Evolutionary conservation across 495 filamentous ascomycete genomes (phyloP).

Genomic region (Penicillium odoratum): DNA sequence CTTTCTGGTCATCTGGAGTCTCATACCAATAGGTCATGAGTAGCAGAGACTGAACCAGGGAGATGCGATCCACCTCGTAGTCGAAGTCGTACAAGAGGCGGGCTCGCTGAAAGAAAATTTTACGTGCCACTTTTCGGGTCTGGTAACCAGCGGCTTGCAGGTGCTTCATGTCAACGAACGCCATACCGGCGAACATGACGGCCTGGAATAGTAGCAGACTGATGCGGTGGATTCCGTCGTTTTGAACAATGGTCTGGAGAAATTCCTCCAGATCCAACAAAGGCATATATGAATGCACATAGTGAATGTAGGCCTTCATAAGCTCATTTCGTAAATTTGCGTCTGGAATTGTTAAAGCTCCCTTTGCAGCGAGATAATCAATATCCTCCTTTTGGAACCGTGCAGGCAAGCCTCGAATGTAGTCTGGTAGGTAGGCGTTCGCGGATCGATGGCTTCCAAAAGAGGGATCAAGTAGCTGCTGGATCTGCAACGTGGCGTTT

Average conservation of each 20-base stretch:
- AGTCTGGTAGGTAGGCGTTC: slow-evolving; percentile 57
- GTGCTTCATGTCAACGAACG: slow-evolving; percentile 71
- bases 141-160: slow-evolving; percentile 68
- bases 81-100: slow-evolving; percentile 83
- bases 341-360: slow-evolving; percentile 69
- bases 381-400: slow-evolving; percentile 73
- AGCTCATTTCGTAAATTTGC: slow-evolving; percentile 69
- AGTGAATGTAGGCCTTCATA: slow-evolving; percentile 74
- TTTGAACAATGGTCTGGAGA: slow-evolving; percentile 60
- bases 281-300: slow-evolving; percentile 90
- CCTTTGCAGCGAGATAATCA: slow-evolving; percentile 71
- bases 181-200: slow-evolving; percentile 77
- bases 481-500: slow-evolving; percentile 41
- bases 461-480: slow-evolving; percentile 40
- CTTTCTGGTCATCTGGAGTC: slow-evolving; percentile 84
- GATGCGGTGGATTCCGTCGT: slow-evolving; percentile 65
- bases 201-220: slow-evolving; percentile 80
- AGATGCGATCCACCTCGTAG: slow-evolving; percentile 77
- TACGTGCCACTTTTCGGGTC: slow-evolving; percentile 70
- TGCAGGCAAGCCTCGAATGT: slow-evolving; percentile 70
- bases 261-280: slow-evolving; percentile 76
- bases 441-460: slow-evolving; percentile 32
- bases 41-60: slow-evolving; percentile 78
- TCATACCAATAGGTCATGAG: slow-evolving; percentile 93
- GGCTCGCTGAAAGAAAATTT: slow-evolving; percentile 75